Base-by-base conservation (phyloP, 257 asterid genomes). In the Solanum sejunctum region DNA sequence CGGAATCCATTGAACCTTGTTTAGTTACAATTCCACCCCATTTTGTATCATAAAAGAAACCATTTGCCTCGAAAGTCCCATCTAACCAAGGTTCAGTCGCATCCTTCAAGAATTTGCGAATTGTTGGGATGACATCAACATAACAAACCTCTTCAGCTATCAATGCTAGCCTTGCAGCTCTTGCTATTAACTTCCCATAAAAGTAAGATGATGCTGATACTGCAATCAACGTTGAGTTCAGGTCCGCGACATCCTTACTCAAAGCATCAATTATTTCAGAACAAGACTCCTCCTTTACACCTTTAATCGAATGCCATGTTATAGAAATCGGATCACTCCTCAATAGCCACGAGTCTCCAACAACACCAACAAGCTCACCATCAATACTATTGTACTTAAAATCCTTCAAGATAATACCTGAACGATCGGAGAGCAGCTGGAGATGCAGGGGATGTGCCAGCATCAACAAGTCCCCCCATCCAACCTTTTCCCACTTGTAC, bases 281-380 rank as follows among this genome's bases (percentile, higher is more conserved):
- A 52, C 79, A 84, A 0, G 89, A 87, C 64, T 90, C 93, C 83
- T 92, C 95, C 8, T 90, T 84, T 54, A 92, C 85, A 60, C 98
- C 97, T 15, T 52, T 88, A 66, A 91, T 49, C 12, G 98, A 94
- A 88, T 94, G 94, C 98, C 98, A 94, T 52, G 95, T 94, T 26
- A 92, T 90, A 21, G 96, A 90, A 10, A 94, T 86, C 4, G 95
- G 95, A 55, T 93, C 96, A 83, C 82, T 92, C 85, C 87, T 95
- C 89, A 96, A 86, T 49, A 86, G 83, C 99, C 99, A 96, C 66
- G 97, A 95, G 88, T 93, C 94, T 45, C 98, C 99, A 81, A 93
- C 95, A 75, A 96, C 97, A 45, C 97, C 98, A 21, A 96, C 95
- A 66, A 96, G 98, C 60, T 93, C 97, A 8, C 98, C 99, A 91